These are phyloP conservation scores for Naganishia cerealis DNA, from an alignment of 1,284 basidiomycete species.

Conservation along the genomic window DNA sequence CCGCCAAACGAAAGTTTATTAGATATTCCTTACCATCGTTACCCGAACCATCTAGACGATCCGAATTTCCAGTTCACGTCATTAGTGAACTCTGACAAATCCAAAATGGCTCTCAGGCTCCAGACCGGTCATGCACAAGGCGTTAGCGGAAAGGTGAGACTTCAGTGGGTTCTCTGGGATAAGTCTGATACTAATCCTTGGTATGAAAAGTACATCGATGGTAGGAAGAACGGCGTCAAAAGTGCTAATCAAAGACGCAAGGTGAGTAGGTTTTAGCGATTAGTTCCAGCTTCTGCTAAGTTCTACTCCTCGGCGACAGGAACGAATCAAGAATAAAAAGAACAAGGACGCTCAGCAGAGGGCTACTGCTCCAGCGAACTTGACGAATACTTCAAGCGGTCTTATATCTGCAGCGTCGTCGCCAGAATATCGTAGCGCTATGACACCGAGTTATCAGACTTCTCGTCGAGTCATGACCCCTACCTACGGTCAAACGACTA, in stretches of 20 bases:
- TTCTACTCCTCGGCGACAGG: neutral
- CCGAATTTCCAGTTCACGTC: conserved; percentile 20
- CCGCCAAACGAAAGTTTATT: conserved; percentile 22
- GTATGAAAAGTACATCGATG: conserved; percentile 9
- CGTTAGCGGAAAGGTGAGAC: conserved; percentile 20
- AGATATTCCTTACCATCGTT: conserved; percentile 23
- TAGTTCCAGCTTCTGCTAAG: neutral
- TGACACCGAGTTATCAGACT: conserved; percentile 20
- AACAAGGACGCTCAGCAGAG: conserved; percentile 27
- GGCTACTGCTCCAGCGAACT: conserved; percentile 14
- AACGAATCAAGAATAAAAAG: conserved; percentile 27
- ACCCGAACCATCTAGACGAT: conserved; percentile 26
- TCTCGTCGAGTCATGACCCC: conserved; percentile 18
- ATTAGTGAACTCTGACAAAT: conserved; percentile 7
- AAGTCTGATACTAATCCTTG: neutral
- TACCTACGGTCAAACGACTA: conserved; percentile 4
- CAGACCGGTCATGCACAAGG: conserved; percentile 25
- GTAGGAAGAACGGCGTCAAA: conserved; percentile 26
- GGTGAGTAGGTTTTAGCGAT: neutral
- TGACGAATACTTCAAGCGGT: neutral
- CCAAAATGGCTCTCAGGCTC: conserved; percentile 17
- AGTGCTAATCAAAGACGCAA: conserved; percentile 29
- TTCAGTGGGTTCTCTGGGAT: neutral
- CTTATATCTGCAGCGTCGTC: conserved; percentile 18
- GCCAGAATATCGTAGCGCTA: conserved; percentile 17